Conservation (phyloP, 2,329 filamentous ascomycete genomes). For the Xylariomycetidae sp. region DNA sequence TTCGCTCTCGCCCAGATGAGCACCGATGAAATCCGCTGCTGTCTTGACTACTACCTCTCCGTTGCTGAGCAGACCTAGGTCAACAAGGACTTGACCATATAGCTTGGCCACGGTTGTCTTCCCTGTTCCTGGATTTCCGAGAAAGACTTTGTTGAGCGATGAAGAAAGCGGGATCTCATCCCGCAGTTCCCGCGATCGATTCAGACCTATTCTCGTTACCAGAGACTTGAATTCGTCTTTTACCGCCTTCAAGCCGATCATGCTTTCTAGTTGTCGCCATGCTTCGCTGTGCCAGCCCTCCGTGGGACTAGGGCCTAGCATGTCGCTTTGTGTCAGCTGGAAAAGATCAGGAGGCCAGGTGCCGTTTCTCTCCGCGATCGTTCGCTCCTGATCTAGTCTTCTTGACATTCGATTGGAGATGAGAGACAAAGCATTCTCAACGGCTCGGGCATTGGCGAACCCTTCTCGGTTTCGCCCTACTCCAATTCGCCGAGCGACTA, state of each 20-base stretch:
- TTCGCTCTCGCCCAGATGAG: slow-evolving; percentile 4
- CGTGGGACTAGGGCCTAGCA: slow-evolving; percentile 1
- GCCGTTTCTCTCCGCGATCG: not conserved
- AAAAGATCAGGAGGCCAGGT: not conserved
- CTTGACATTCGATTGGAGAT: slow-evolving; percentile 1
- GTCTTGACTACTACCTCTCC: slow-evolving; percentile 7
- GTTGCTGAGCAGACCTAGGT: slow-evolving; percentile 8
- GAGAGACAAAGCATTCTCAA: slow-evolving; percentile 1
- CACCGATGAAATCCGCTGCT: slow-evolving; percentile 4
- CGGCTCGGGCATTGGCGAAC: slow-evolving; percentile 2
- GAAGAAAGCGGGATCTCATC: not conserved
- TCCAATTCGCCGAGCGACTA: slow-evolving; percentile 3
- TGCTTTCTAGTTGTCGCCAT: slow-evolving; percentile 2
- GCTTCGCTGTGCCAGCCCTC: slow-evolving; percentile 1
- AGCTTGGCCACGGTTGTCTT: slow-evolving; percentile 6
- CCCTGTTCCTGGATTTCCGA: slow-evolving; percentile 6
- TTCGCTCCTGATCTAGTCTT: not conserved
- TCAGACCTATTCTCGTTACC: not conserved
- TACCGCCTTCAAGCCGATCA: slow-evolving; percentile 5
- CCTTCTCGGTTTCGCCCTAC: slow-evolving; percentile 1
- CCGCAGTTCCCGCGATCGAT: slow-evolving; percentile 2
- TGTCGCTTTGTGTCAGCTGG: slow-evolving; percentile 1
- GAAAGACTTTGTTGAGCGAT: slow-evolving; percentile 6
- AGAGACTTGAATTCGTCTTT: slow-evolving; percentile 3
- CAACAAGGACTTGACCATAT: slow-evolving; percentile 7